A percentile compares a stretch with the other conserved stretches of the same genome.
Conservation (phyloP, 805 yeast species). For the Ogataea degrootiae region DNA sequence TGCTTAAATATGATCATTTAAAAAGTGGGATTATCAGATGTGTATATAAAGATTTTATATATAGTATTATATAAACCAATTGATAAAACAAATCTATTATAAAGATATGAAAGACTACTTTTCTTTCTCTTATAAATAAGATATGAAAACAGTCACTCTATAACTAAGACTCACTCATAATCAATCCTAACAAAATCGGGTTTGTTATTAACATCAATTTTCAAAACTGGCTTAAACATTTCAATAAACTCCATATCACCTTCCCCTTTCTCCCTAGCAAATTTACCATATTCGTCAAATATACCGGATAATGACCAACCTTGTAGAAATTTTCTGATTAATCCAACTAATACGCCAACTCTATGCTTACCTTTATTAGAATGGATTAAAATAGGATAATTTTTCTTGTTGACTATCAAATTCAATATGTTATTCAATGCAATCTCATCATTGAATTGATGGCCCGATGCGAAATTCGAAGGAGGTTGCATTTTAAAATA, state of each 20-base stretch:
- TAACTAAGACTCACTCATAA: neutral
- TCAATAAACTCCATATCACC: conserved; percentile 89
- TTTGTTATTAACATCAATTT: conserved; percentile 39
- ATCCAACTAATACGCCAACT: conserved; percentile 89
- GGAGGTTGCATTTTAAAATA: conserved; percentile 64
- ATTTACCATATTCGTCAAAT: conserved; percentile 88
- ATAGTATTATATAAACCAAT: neutral
- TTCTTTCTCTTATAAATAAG: neutral
- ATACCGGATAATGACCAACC: conserved; percentile 93
- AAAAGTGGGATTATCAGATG: too few relatives aligned
- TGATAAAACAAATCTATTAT: too few relatives aligned
- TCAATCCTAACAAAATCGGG: conserved; percentile 58
- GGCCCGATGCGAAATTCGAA: conserved; percentile 47
- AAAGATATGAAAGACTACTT: neutral
- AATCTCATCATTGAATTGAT: conserved; percentile 51
- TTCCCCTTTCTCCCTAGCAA: conserved; percentile 91
- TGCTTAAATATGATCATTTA: conserved; percentile 47
- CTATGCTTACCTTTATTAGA: conserved; percentile 98
- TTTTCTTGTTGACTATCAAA: conserved; percentile 54
- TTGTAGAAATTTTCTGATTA: conserved; percentile 77
- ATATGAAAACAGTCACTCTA: neutral
- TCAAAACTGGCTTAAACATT: conserved; percentile 61
- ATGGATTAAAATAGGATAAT: conserved; percentile 85
- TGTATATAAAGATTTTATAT: neutral
- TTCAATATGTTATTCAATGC: conserved; percentile 54